These are phyloP conservation scores for Rehmannia glutinosa DNA, from an alignment of 257 asterid genomes.

Conservation along the genomic window DNA sequence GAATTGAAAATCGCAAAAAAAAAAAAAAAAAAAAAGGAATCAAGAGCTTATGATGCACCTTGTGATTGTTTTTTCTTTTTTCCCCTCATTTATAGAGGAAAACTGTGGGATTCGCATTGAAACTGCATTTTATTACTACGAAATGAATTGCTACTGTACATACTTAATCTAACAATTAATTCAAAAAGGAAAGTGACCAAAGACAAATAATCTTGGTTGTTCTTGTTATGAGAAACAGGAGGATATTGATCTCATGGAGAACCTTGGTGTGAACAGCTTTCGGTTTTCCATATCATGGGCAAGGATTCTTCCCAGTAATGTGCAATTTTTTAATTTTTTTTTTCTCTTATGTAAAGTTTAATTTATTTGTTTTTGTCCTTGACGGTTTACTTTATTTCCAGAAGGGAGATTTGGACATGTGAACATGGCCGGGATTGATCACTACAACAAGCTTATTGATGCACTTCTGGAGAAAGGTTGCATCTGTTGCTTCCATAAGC, in stretches of 20 bases:
- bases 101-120: neutral
- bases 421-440: constrained; percentile 48
- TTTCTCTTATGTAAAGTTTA: neutral
- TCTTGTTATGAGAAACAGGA: constrained; percentile 33
- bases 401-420: constrained; percentile 56
- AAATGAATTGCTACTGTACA: neutral
- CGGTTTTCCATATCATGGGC: constrained; percentile 77
- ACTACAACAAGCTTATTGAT: constrained; percentile 57
- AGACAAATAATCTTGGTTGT: neutral
- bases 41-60: neutral
- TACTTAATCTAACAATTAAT: neutral
- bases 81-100: neutral
- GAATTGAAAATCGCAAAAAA: neutral
- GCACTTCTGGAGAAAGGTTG: constrained; percentile 44
- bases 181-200: neutral
- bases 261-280: constrained; percentile 54
- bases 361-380: neutral
- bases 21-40: neutral
- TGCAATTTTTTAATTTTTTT: neutral
- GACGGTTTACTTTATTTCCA: constrained; percentile 13
- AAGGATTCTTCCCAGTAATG: constrained; percentile 65
- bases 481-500: neutral
- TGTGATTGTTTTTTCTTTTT: neutral
- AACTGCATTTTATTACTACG: neutral
- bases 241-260: constrained; percentile 55